Base-by-base conservation (phyloP, 305 asterid genomes). In the Striga hermonthica region DNA sequence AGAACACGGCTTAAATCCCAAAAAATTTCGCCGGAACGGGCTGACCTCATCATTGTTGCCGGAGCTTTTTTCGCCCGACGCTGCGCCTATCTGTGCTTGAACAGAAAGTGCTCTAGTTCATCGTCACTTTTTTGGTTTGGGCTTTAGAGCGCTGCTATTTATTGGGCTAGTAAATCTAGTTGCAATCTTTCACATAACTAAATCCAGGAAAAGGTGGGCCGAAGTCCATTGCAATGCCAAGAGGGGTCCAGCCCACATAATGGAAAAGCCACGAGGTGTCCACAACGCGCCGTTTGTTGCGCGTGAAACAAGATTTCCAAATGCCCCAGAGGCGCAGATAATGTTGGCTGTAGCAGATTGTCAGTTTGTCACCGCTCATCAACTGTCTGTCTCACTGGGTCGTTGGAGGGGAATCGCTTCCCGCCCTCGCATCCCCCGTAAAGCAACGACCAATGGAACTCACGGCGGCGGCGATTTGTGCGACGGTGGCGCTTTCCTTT, bases 41-140 rank as follows among this genome's bases (percentile, higher is more conserved):
- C 70, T 72, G 48, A 76, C 81, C 81, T 68, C 61, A 16, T 48
- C 66, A 41, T 48, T 69, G 15, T 67, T 61, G 71, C 70, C 80
- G 74, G 67, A 47, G 67, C 61, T 48, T 35, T 28, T 39, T 55
- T 7, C 72, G 72, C 69, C 66, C 41, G 67, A 60, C 50, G 74
- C 62, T 41, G 56, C 43, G 49, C 37, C 55, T 61, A 49, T 43
- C 13, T 16, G 43, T 45, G 9, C 41, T 58, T 4, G 7, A 28
- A 28, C 39, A 22, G 54, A 9, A 38, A 41, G 9, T 36, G 6
- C 47, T 40, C 15, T n/a, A 15, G 37, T 54, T 65, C 48, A 28
- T 39, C 35, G 22, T 16, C 15, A 35, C 7, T 50, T 14, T 14
- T 22, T 5, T 9, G 35, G 44, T 5, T 63, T 56, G 75, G 68